A percentile compares a stretch with the other conserved stretches of the same genome.
These are phyloP conservation scores for Lasiosphaeria ovina DNA, from an alignment of 495 filamentous ascomycete species.

Conservation along the genomic window DNA sequence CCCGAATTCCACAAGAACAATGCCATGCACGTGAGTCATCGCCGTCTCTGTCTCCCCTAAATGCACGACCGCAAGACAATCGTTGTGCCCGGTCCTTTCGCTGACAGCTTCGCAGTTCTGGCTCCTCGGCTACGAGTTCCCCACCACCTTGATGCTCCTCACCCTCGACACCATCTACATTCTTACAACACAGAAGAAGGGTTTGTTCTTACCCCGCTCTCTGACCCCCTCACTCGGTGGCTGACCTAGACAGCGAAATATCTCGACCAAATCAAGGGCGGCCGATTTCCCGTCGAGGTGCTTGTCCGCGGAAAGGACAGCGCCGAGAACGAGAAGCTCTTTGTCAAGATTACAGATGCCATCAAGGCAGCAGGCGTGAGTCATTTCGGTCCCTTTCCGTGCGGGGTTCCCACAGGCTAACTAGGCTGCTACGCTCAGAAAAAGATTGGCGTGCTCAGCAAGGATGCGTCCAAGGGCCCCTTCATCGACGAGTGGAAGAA, in stretches of 20 bases:
- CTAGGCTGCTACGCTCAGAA: conserved; percentile 52
- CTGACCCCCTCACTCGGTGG: neutral
- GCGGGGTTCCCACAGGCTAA: conserved; percentile 20
- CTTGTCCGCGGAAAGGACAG: conserved; percentile 86
- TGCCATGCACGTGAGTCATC: conserved; percentile 78
- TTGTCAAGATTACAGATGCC: conserved; percentile 72
- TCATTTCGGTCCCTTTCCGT: conserved; percentile 22
- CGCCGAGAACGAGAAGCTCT: conserved; percentile 82
- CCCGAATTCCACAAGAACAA: conserved; percentile 88
- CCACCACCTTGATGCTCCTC: conserved; percentile 87
- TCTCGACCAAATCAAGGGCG: conserved; percentile 86
- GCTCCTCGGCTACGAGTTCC: conserved; percentile 98
- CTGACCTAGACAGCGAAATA: conserved; percentile 70
- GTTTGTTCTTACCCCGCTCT: conserved; percentile 40
- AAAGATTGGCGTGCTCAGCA: conserved; percentile 82
- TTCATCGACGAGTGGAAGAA: conserved; percentile 97
- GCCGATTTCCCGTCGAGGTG: conserved; percentile 86
- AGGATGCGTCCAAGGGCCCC: conserved; percentile 79
- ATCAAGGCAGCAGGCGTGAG: conserved; percentile 87
- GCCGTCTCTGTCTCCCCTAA: neutral
- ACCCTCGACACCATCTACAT: conserved; percentile 85
- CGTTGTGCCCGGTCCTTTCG: conserved; percentile 2
- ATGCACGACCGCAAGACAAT: no score
- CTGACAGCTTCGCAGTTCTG: conserved; percentile 68
- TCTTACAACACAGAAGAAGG: conserved; percentile 96